Evolutionary conservation across 2,329 filamentous ascomycete species (phyloP).

Genomic region (Dactylellina haptotyla): DNA sequence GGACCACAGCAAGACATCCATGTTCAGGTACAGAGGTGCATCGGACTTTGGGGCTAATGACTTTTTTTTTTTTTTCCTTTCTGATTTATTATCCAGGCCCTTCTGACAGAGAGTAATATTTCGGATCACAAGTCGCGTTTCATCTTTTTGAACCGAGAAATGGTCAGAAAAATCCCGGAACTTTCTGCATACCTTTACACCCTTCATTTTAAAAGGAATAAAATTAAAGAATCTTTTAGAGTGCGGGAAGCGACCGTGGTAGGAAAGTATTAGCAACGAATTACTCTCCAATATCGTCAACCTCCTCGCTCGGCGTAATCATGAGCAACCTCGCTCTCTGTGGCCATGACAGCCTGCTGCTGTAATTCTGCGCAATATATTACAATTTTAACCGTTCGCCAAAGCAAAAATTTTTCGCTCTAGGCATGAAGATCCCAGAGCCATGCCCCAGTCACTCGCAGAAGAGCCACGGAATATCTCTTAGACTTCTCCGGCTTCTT

Average conservation of each 20-base stretch:
- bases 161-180: background rate
- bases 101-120: background rate
- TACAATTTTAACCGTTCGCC: constrained; percentile 15
- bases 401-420: too few relatives aligned
- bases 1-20: background rate
- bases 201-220: background rate
- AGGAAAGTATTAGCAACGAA: constrained; percentile 19
- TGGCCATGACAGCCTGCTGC: background rate
- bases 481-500: constrained; percentile 37
- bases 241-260: constrained; percentile 36
- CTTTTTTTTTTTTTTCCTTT: background rate
- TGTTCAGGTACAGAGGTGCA: constrained; percentile 3
- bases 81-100: background rate
- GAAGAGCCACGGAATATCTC: constrained; percentile 26
- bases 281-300: background rate
- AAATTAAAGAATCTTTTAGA: background rate
- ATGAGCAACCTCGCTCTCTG: background rate
- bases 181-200: background rate
- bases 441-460: too few relatives aligned
- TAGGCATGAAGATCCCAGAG: too few relatives aligned
- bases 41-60: too few relatives aligned
- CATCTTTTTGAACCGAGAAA: background rate
- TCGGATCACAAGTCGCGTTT: constrained; percentile 1
- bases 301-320: background rate
- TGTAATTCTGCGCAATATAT: constrained; percentile 18